phyloP scores from a whole-genome alignment of 208 protist species.

The Histomonas meleagridis region DNA sequence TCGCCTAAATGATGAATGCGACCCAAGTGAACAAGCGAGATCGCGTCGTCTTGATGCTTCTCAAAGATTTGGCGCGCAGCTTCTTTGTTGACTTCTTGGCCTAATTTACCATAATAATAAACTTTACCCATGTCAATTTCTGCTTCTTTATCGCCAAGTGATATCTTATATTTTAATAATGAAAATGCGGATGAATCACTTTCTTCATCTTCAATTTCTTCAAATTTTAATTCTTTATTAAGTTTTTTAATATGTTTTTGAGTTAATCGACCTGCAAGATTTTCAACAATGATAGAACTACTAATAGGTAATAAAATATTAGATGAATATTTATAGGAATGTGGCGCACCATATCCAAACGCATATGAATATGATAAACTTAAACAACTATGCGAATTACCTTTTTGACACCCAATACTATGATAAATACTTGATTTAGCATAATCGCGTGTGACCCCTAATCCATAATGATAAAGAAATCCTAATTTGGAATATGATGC shows the following conservation, averaged over 20 bases:
- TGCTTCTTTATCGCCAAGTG: background rate
- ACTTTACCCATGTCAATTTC: background rate
- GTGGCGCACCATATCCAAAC: background rate
- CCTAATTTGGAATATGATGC: background rate
- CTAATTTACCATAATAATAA: background rate
- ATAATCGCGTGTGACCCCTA: background rate
- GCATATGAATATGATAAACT: background rate
- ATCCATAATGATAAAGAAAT: slow-evolving; percentile 13
- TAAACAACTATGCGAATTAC: background rate
- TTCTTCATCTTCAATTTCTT: background rate
- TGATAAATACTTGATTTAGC: background rate
- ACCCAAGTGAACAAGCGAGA: background rate
- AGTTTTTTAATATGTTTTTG: too few relatives aligned
- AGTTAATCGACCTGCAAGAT: too few relatives aligned
- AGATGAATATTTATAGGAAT: background rate
- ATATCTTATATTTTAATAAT: background rate
- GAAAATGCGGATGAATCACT: background rate
- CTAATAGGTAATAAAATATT: too few relatives aligned
- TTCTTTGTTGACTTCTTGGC: background rate
- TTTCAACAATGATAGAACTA: too few relatives aligned
- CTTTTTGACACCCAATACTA: background rate
- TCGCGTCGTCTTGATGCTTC: background rate
- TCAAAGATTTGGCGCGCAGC: background rate
- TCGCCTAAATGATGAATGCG: background rate
- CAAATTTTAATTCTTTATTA: too few relatives aligned